phyloP scores from a whole-genome alignment of 805 yeast species.

The Cyberlindnera mrakii region DNA sequence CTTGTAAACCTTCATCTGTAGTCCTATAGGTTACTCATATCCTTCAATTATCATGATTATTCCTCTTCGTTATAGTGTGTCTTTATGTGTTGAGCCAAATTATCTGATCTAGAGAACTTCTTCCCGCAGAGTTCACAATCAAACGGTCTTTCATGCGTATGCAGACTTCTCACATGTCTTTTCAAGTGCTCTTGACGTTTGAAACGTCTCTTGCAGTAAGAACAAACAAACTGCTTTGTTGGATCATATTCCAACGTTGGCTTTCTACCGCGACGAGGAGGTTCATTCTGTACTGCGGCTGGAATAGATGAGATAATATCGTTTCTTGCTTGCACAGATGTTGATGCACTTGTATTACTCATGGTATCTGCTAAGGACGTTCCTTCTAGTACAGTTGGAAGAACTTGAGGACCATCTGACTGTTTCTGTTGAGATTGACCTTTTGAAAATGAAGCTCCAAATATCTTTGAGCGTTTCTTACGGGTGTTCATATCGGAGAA shows the following conservation, averaged over 20 bases:
- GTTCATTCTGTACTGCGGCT: constrained; percentile 12
- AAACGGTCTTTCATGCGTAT: constrained; percentile 67
- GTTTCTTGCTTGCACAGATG: too few species aligned
- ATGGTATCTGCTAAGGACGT: constrained; percentile 2
- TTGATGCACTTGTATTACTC: background rate
- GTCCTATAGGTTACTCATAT: too few species aligned
- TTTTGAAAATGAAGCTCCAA: background rate
- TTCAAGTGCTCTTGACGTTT: constrained; percentile 74
- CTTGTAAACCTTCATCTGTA: too few species aligned
- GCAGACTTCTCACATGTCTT: constrained; percentile 68
- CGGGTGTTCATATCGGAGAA: constrained; percentile 21
- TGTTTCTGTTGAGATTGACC: background rate
- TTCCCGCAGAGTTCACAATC: constrained; percentile 56
- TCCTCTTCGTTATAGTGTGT: constrained; percentile 34
- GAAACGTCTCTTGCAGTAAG: constrained; percentile 57
- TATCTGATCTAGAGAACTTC: constrained; percentile 62
- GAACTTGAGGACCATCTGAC: background rate
- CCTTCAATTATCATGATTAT: background rate
- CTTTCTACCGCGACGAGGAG: constrained; percentile 56
- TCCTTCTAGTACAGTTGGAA: constrained; percentile 10
- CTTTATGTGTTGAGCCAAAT: constrained; percentile 60
- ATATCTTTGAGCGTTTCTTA: constrained; percentile 7
- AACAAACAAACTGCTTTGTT: constrained; percentile 55
- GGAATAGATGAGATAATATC: too few species aligned
- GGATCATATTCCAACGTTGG: constrained; percentile 54